Evolutionary conservation across 2,329 filamentous ascomycete species (phyloP), one percentile per base, ranked within the genome.

Genomic region (Tolypocladium tropicale): DNA sequence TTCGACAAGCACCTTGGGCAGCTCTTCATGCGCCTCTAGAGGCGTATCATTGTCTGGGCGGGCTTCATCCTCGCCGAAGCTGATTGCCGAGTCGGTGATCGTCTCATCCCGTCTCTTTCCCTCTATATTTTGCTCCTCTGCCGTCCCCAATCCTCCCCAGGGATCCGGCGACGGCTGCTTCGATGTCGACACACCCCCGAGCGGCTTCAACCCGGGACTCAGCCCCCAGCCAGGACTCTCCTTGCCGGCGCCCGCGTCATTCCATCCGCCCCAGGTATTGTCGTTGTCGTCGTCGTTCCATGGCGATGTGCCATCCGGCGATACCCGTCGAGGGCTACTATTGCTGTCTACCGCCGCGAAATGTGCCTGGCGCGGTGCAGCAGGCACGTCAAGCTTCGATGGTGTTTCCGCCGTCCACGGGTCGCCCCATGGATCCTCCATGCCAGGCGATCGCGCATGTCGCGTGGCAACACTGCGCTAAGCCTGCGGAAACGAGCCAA

Each of bases 341-440:
- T 54, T 34, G 28, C 51, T 46, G 30, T 67, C 66, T 50, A 50
- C 18, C 53, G 60, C 53, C 2, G 67, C 62, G 32, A 70, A 65
- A 53, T 70, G 68, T 33, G 66, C 68, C 56, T 56, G 64, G 36
- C 67, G 63, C 43, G 68, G 70, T 58, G 67, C 67, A 55, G 65
- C 57, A 6, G 69, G 67, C 30, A 71, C 62, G 57, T 70, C 65
- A 64, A 64, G 66, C 60, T 63, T 78, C 68, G 65, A 71, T 16
- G 67, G 63, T 57, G 64, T 58, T 53, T 69, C 66, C 57, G 72
- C 73, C 58, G 77, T 75, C 81, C 81, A 83, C 70, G 81, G 81
- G 63, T 80, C 82, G 69, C 77, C 78, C 81, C 81, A 84, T 64
- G 81, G 80, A 79, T 84, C 79, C 68, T 84, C 81, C 81, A 84